Percentiles rank a stretch among this genome's conserved stretches.
Evolutionary conservation across 768 basidiomycete genomes (phyloP).

Genomic region (Lyophyllum decastes): DNA sequence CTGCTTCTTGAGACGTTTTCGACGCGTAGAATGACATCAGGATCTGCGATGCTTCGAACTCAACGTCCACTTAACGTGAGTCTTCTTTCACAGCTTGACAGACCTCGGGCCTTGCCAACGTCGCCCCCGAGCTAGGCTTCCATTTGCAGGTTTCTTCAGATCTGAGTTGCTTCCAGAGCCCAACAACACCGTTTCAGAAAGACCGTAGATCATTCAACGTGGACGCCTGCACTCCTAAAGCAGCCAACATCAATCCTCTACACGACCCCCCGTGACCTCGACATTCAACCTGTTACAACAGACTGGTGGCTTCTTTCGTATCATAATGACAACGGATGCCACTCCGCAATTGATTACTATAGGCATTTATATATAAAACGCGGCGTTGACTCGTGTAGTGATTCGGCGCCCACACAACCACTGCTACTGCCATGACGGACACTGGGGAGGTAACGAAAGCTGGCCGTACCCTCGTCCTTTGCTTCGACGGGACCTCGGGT

Average conservation of each 20-base stretch:
- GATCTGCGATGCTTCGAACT: neutral
- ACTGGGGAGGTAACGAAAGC: slow-evolving; percentile 14
- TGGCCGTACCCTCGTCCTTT: slow-evolving; percentile 30
- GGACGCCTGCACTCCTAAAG: neutral
- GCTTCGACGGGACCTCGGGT: slow-evolving; percentile 60
- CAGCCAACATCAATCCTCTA: neutral
- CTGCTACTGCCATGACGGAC: slow-evolving; percentile 14
- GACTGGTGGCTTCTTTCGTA: neutral
- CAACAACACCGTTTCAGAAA: neutral
- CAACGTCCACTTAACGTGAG: neutral
- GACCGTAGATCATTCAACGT: neutral
- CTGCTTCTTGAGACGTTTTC: neutral
- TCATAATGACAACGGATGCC: neutral
- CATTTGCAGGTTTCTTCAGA: neutral
- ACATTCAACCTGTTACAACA: neutral
- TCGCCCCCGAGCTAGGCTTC: neutral
- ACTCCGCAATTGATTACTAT: neutral
- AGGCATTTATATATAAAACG: slow-evolving; percentile 8
- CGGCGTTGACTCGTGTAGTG: neutral
- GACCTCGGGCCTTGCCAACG: neutral
- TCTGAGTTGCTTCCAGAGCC: too few species aligned
- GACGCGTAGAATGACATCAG: neutral
- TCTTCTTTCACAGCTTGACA: neutral
- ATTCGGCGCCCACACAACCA: neutral
- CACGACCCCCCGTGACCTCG: neutral